Evolutionary conservation across 2,329 filamentous ascomycete species (phyloP), one percentile per base, ranked within the genome.

Genomic region (Mycocentrospora acerina): DNA sequence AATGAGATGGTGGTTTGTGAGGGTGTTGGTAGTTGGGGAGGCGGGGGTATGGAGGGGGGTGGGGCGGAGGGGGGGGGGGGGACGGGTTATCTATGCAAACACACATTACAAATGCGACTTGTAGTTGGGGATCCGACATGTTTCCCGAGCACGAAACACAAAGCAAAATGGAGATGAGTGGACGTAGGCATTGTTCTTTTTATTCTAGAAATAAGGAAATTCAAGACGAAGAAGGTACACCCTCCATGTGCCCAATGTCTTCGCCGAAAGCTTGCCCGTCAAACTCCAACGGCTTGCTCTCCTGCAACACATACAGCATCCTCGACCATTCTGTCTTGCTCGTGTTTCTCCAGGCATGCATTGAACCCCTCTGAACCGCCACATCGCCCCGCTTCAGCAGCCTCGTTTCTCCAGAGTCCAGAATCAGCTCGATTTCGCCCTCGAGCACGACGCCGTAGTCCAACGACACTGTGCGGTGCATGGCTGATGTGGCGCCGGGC

Each of bases 391-490:
- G 42, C 17, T 53, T 62, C 57, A 68, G 46, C n/a, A 40, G 32
- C 16, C 59, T 42, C 19, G 47, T 59, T 53, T 69, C 67, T 3
- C 67, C 66, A 12, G 57, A 60, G 29, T 69, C 67, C 14, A 70
- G 43, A 14, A 67, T 48, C 13, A 65, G 37, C 33, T 68, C 59
- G 6, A 69, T 37, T 19, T 67, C 62, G 11, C 66, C 67, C 38
- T 69, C 65, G 17, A 70, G 42, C 11, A 69, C 62, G 1, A 68
- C 59, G 11, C 64, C 66, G 27, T 69, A 70, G 41, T 70, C 67
- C 8, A 69, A 42, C 7, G 53, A 62, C 7, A 68, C 55, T 2
- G 67, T 69, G 7, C 67, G 57, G 37, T 70, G 67, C 67, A 70
- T 69, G 3, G 65, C 54, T 9, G 58, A 63, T 2, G 51, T 22